phyloP scores from a whole-genome alignment of 306 rosid species.

The Dicorynia guianensis region DNA sequence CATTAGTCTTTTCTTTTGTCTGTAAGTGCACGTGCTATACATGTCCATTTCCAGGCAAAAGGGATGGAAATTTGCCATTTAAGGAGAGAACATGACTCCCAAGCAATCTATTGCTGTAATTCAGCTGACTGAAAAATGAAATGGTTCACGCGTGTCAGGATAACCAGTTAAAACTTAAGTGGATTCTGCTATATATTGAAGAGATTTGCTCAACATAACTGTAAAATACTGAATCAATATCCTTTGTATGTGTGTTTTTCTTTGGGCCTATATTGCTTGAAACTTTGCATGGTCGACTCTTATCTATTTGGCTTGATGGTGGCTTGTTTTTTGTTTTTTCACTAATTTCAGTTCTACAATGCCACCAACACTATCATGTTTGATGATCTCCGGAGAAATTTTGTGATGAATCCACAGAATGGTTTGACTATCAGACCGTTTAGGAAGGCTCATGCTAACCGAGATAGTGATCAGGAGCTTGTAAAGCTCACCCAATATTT shows the following conservation, averaged over 20 bases:
- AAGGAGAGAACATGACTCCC: not conserved
- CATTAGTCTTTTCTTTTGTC: not conserved
- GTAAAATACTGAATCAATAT: not conserved
- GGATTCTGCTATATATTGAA: conserved; percentile 1
- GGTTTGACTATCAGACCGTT: conserved; percentile 92
- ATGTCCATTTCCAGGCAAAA: conserved; percentile 10
- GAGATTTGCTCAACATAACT: conserved; percentile 18
- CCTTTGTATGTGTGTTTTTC: not conserved
- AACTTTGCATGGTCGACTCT: not conserved
- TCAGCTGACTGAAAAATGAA: conserved; percentile 9
- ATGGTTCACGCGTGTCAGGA: conserved; percentile 24
- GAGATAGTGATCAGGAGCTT: conserved; percentile 84
- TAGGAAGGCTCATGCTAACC: conserved; percentile 94
- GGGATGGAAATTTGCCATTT: not conserved
- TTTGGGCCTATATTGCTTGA: not conserved
- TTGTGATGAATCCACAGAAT: conserved; percentile 97
- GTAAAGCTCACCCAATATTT: conserved; percentile 87
- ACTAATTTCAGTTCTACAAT: conserved; percentile 81
- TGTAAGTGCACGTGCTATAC: not conserved
- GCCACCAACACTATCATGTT: conserved; percentile 88
- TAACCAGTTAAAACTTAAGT: not conserved
- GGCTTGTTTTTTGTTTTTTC: conserved; percentile 23
- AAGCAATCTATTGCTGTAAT: not conserved
- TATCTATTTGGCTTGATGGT: conserved; percentile 27
- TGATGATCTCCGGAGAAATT: conserved; percentile 91